Conservation (phyloP, 805 yeast species). For the Pichia cabralensis region DNA sequence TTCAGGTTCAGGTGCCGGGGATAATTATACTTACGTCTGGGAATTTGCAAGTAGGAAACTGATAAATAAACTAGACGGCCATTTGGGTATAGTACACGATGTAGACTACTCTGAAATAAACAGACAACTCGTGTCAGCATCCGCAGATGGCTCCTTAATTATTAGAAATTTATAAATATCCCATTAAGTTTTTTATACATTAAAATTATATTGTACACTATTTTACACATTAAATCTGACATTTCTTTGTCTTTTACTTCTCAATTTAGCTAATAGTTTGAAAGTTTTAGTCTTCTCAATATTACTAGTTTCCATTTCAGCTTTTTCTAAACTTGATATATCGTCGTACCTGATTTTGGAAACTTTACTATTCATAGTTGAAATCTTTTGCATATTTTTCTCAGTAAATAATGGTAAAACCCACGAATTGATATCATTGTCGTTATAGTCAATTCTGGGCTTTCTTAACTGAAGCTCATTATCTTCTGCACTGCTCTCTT, state of each 20-base stretch:
- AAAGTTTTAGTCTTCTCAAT: constrained; percentile 1
- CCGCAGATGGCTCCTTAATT: constrained; percentile 48
- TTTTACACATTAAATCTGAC: constrained; percentile 13
- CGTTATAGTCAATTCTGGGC: not conserved
- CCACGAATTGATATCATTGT: constrained; percentile 24
- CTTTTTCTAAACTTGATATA: constrained; percentile 6
- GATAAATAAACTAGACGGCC: constrained; percentile 45
- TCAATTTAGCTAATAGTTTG: constrained; percentile 11
- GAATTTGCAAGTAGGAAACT: constrained; percentile 41
- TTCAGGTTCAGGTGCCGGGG: constrained; percentile 67
- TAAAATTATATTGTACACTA: not conserved
- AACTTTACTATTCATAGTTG: constrained; percentile 16
- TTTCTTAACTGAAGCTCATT: constrained; percentile 1
- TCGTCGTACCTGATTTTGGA: constrained; percentile 4
- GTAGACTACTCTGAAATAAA: constrained; percentile 32
- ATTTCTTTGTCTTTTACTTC: constrained; percentile 9
- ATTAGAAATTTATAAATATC: constrained; percentile 27
- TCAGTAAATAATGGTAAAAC: constrained; percentile 28
- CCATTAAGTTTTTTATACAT: too few species aligned
- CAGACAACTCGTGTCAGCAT: constrained; percentile 35
- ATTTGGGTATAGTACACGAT: constrained; percentile 51
- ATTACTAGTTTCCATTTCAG: constrained; percentile 3
- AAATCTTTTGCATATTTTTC: constrained; percentile 20
- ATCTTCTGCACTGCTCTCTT: not conserved
- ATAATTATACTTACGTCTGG: constrained; percentile 51